Base-by-base conservation (phyloP, 176 grass and related monocot species). In the Eragrostis nindensis region DNA sequence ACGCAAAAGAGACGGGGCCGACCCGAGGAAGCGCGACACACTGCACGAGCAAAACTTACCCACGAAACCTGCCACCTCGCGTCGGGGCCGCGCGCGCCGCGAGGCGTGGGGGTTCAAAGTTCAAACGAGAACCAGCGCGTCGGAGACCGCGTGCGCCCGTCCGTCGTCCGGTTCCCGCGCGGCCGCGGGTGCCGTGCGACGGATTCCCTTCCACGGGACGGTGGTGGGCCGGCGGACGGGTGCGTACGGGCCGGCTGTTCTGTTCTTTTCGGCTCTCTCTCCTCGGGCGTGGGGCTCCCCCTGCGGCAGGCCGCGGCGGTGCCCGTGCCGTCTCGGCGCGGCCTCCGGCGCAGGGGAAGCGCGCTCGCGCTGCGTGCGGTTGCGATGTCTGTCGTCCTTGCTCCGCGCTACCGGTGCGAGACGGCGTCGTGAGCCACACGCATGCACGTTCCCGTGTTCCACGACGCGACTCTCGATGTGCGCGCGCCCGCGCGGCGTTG, bases 161-260 rank as follows among this genome's bases (percentile, higher is more conserved):
- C 50, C 50, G 16, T 18, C 32, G 32, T 53, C 55, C 55, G n/a
- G 68, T 41, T 55, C 56, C 46, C 64, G 39, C 27, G 19, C 27
- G 19, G 43, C 11, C 22, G 30, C 39, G 61, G 45, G 4, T 5
- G 17, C 45, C 45, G 36, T 16, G 77, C 7, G 49, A 44, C 53
- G 26, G 80, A 74, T 66, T 74, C 59, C 60, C 60, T 74, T 55
- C 16, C 44, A 32, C 70, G 25, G 55, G 72, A 68, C 81, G 61
- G 83, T 10, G 25, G 65, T 5, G 54, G 11, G 24, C 47, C 47
- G 2, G 62, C 57, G 30, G 44, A n/a, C n/a, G 44, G 11, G 68
- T 45, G 13, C 22, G 41, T 62, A 8, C 29, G 19, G 18, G 22
- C 39, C 19, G n/a, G n/a, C n/a, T 36, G 1, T 36, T 36, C 2